Conservation (phyloP, 306 rosid genomes). For the Phaseolus lunatus region DNA sequence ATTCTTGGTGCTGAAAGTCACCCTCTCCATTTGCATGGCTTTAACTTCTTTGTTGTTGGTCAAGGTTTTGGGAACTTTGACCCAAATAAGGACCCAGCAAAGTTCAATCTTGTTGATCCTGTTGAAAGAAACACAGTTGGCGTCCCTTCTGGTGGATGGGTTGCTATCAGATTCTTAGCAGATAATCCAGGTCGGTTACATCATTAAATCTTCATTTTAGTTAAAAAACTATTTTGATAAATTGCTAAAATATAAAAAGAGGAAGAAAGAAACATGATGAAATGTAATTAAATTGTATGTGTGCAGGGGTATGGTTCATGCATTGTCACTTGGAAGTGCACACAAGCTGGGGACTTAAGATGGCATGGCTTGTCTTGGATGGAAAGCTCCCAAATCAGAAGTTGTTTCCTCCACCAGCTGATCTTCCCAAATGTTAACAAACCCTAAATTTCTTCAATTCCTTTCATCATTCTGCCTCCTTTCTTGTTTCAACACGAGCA, state of each 20-base stretch:
- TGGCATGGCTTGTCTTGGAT: slow-evolving; percentile 75
- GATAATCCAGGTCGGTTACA: slow-evolving; percentile 71
- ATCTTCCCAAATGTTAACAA: slow-evolving; percentile 66
- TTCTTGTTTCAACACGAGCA: not conserved
- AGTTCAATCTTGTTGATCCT: slow-evolving; percentile 67
- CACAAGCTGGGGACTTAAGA: slow-evolving; percentile 78
- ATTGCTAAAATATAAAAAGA: not conserved
- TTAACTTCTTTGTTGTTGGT: slow-evolving; percentile 73
- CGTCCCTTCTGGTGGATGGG: slow-evolving; percentile 75
- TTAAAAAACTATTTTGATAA: not conserved
- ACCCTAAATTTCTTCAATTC: not conserved
- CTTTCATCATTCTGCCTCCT: not conserved
- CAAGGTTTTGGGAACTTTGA: slow-evolving; percentile 78
- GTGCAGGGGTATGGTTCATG: slow-evolving; percentile 70
- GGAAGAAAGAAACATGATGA: too few relatives aligned
- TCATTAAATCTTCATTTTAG: not conserved
- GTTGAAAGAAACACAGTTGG: slow-evolving; percentile 65
- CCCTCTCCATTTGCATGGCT: slow-evolving; percentile 79
- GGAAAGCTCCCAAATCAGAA: slow-evolving; percentile 71
- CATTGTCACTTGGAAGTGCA: slow-evolving; percentile 75
- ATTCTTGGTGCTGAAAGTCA: slow-evolving; percentile 65
- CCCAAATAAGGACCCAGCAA: slow-evolving; percentile 54
- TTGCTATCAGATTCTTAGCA: slow-evolving; percentile 66
- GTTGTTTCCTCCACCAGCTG: slow-evolving; percentile 67
- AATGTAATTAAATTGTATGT: not conserved